Conservation (phyloP, 106 monocot genomes). For the Xerophyta viscosa region DNA sequence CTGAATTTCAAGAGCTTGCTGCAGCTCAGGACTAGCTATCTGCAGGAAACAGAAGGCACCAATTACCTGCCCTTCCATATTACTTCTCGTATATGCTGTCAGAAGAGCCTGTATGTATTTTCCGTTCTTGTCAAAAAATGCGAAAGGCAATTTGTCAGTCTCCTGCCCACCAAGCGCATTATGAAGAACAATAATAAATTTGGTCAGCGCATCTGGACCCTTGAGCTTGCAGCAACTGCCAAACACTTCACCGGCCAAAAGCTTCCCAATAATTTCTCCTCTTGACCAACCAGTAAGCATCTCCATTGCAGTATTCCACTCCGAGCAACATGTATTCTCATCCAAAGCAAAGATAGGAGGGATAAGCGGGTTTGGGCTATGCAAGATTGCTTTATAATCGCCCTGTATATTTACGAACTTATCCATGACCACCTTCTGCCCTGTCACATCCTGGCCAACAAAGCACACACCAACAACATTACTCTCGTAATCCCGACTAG, state of each 20-base stretch:
- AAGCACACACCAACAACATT: constrained; percentile 92
- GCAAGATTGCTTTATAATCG: constrained; percentile 88
- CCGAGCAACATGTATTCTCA: constrained; percentile 82
- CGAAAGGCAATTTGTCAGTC: constrained; percentile 74
- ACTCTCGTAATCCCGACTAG: constrained; percentile 72
- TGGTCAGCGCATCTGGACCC: constrained; percentile 85
- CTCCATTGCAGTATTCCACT: constrained; percentile 96
- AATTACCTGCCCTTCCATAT: constrained; percentile 55
- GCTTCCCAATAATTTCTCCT: constrained; percentile 64
- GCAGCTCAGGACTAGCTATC: constrained; percentile 83
- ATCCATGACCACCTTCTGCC: constrained; percentile 88
- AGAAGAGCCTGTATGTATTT: constrained; percentile 80
- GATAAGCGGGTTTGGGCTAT: constrained; percentile 79
- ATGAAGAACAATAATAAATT: constrained; percentile 92
- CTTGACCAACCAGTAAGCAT: constrained; percentile 80
- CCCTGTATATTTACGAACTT: constrained; percentile 94
- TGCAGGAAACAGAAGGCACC: constrained; percentile 96
- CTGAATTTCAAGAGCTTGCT: constrained; percentile 82
- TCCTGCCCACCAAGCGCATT: constrained; percentile 80
- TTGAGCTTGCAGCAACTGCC: constrained; percentile 75
- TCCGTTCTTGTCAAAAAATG: constrained; percentile 78
- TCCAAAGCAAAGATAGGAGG: constrained; percentile 96
- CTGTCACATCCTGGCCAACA: constrained; percentile 88
- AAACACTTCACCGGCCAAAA: constrained; percentile 82
- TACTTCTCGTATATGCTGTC: constrained; percentile 71